phyloP scores from a whole-genome alignment of 306 rosid species.

The Quercus suber region DNA sequence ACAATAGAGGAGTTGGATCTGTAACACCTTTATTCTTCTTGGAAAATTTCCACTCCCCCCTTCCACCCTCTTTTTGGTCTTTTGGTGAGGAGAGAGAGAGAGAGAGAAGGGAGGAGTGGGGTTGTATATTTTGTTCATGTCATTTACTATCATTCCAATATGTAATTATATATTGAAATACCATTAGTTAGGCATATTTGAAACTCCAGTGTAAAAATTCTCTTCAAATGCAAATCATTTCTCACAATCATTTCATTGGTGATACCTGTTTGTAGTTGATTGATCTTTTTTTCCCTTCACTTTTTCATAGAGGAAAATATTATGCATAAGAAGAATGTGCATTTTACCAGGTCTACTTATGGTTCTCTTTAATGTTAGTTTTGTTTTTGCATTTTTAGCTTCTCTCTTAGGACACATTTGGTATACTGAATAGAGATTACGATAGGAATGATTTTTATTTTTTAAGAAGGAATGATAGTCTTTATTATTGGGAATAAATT shows the following conservation, averaged over 20 bases:
- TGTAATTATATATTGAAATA: slow-evolving; percentile 7
- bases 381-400: no score
- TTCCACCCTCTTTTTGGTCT: neutral
- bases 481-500: no score
- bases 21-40: neutral
- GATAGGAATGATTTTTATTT: no score
- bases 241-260: neutral
- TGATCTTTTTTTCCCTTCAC: neutral
- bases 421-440: no score
- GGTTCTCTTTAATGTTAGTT: no score
- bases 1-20: slow-evolving; percentile 17
- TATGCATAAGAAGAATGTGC: no score
- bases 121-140: slow-evolving; percentile 11
- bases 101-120: neutral
- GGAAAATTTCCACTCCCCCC: neutral
- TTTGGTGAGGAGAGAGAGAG: no score
- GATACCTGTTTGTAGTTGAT: neutral
- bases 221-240: neutral
- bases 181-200: slow-evolving; percentile 1
- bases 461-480: no score
- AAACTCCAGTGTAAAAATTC: neutral
- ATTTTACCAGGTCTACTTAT: no score
- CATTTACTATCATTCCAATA: neutral
- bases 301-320: no score
- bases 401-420: fast-evolving